Evolutionary conservation across 2,329 filamentous ascomycete species (phyloP).

Genomic region (Venturia aucupariae): DNA sequence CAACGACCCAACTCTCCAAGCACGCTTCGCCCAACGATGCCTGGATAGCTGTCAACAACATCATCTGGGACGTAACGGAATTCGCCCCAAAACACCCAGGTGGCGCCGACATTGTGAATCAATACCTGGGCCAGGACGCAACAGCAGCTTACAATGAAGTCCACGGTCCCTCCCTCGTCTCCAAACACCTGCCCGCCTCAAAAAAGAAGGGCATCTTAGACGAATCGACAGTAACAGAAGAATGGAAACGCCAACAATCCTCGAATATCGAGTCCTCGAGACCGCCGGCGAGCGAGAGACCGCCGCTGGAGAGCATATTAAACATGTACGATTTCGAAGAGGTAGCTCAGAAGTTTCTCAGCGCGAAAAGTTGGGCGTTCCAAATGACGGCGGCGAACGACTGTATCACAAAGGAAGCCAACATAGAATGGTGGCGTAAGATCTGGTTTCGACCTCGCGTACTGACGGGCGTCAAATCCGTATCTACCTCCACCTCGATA

Average conservation of each 20-base stretch:
- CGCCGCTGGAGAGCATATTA: conserved; percentile 37
- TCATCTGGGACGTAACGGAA: conserved; percentile 15
- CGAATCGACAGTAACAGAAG: conserved; percentile 7
- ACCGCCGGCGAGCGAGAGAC: conserved; percentile 24
- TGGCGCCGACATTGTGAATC: conserved; percentile 8
- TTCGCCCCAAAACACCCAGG: conserved; percentile 15
- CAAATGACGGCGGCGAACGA: conserved; percentile 44
- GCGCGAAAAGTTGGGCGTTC: conserved; percentile 34
- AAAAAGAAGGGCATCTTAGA: conserved; percentile 12
- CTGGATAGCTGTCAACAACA: conserved; percentile 13
- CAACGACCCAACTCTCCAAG: conserved; percentile 2
- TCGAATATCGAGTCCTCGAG: conserved; percentile 9
- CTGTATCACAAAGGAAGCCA: conserved; percentile 37
- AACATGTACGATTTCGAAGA: conserved; percentile 39
- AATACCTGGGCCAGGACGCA: conserved; percentile 14
- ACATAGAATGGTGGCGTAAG: conserved; percentile 34
- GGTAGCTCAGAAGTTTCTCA: conserved; percentile 28
- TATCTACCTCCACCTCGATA: conserved; percentile 27
- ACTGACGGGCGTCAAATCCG: conserved; percentile 30
- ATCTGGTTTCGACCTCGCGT: conserved; percentile 40
- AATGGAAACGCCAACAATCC: conserved; percentile 10
- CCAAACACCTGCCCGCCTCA: conserved; percentile 1
- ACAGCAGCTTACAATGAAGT: conserved; percentile 15
- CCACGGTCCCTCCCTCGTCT: conserved; percentile 12
- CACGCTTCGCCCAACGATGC: conserved; percentile 6